Conservation (phyloP, 192 early-diverging fungal species). For the Spizellomyces sp. region DNA sequence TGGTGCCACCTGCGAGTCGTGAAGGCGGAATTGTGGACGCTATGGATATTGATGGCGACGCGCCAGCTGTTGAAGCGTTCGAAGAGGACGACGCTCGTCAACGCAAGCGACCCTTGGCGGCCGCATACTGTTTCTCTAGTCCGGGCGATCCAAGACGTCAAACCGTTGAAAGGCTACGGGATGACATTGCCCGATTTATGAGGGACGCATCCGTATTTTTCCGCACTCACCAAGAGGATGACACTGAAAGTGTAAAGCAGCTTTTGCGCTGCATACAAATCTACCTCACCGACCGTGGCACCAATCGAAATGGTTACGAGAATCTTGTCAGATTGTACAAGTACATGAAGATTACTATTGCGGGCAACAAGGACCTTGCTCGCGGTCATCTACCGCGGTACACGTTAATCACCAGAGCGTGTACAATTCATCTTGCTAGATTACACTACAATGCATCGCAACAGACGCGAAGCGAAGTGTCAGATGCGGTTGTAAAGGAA, state of each 20-base stretch:
- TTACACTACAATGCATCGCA: constrained; percentile 57
- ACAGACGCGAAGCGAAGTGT: constrained; percentile 45
- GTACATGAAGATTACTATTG: constrained; percentile 4
- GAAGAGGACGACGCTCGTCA: constrained; percentile 39
- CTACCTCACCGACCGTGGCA: constrained; percentile 58
- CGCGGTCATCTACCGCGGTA: constrained; percentile 52
- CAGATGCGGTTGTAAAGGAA: constrained; percentile 56
- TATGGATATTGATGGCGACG: no score
- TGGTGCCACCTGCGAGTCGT: constrained; percentile 23
- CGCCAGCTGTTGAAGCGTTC: constrained; percentile 16
- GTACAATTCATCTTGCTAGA: constrained; percentile 54
- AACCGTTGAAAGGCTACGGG: constrained; percentile 54
- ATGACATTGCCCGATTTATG: constrained; percentile 53
- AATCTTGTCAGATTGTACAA: constrained; percentile 2
- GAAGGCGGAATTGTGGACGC: neutral
- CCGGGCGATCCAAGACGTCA: constrained; percentile 49
- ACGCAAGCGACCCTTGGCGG: constrained; percentile 45
- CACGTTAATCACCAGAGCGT: constrained; percentile 51
- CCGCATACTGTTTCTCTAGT: constrained; percentile 73
- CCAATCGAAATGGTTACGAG: constrained; percentile 32
- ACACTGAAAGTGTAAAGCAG: constrained; percentile 74
- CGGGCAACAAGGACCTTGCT: constrained; percentile 39
- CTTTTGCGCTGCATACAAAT: constrained; percentile 59
- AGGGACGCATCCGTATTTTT: constrained; percentile 57
- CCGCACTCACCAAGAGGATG: constrained; percentile 62